A percentile compares a stretch with the other conserved stretches of the same genome.
Conservation (phyloP, 2,329 filamentous ascomycete genomes). For the Alternaria incomplexa region DNA sequence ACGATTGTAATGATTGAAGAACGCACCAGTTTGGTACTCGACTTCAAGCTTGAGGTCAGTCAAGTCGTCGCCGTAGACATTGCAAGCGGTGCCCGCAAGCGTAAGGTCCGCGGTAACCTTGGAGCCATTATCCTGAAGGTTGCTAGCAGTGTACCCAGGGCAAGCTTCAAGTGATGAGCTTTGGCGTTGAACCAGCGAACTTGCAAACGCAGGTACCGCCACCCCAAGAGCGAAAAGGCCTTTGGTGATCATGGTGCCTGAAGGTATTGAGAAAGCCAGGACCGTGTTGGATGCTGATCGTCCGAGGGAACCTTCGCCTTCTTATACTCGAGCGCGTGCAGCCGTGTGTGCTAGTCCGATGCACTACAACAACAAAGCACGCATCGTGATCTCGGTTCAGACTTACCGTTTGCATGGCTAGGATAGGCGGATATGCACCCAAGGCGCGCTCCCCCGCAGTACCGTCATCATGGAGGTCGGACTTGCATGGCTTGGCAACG, state of each 20-base stretch:
- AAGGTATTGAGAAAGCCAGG: conserved; percentile 6
- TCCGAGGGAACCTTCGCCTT: not conserved
- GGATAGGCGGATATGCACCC: conserved; percentile 12
- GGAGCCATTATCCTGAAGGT: conserved; percentile 58
- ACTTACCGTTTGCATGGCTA: conserved; percentile 10
- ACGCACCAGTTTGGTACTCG: conserved; percentile 64
- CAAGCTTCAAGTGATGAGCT: conserved; percentile 51
- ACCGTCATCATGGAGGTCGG: conserved; percentile 15
- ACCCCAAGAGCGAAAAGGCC: conserved; percentile 29
- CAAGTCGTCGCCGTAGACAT: conserved; percentile 65
- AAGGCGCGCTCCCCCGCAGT: conserved; percentile 31
- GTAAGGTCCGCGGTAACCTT: conserved; percentile 71
- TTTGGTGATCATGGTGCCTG: conserved; percentile 31
- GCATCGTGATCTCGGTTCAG: conserved; percentile 5
- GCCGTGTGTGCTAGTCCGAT: not conserved
- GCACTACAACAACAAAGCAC: not conserved
- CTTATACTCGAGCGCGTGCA: conserved; percentile 16
- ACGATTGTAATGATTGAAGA: conserved; percentile 28
- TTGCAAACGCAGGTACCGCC: conserved; percentile 26
- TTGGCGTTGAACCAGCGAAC: conserved; percentile 24
- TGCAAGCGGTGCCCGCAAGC: conserved; percentile 70
- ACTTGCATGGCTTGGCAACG: conserved; percentile 21
- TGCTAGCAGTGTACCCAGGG: conserved; percentile 70
- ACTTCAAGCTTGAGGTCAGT: conserved; percentile 62
- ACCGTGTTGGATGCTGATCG: conserved; percentile 2